Evolutionary conservation across 345 rosid species (phyloP).

Genomic region (Syzygium oleosum): DNA sequence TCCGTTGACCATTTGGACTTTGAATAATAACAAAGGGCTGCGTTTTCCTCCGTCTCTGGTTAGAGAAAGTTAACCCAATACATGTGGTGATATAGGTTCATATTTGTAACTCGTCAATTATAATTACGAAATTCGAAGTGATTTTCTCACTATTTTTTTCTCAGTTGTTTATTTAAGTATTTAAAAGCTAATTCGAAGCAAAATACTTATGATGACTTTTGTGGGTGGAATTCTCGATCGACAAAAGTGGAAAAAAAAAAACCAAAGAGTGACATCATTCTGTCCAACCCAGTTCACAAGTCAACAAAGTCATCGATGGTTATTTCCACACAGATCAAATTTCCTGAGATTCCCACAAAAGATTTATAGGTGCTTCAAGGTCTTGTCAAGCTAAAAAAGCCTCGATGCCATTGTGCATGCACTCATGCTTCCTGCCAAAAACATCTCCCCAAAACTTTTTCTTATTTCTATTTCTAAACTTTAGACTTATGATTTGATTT

Average conservation of each 20-base stretch:
- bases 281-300: not conserved
- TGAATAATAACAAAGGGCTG: not conserved
- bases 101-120: not conserved
- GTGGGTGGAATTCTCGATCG: not conserved
- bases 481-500: not conserved
- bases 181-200: not conserved
- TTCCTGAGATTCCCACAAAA: not conserved
- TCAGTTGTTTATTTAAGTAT: not conserved
- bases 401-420: not conserved
- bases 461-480: not conserved
- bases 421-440: not conserved
- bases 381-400: not conserved
- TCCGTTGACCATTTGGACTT: not conserved
- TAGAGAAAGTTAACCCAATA: not conserved
- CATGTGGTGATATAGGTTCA: not conserved
- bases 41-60: not conserved
- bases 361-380: not conserved
- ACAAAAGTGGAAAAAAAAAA: not conserved
- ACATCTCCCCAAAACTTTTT: not conserved
- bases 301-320: not conserved
- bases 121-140: not conserved
- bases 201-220: not conserved
- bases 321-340: not conserved
- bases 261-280: not conserved
- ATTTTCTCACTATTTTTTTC: not conserved